Percentiles rank a stretch among this genome's conserved stretches.
These are phyloP conservation scores for Sugiyamaella qingdaonensis DNA, from an alignment of 805 yeast species.

Conservation along the genomic window DNA sequence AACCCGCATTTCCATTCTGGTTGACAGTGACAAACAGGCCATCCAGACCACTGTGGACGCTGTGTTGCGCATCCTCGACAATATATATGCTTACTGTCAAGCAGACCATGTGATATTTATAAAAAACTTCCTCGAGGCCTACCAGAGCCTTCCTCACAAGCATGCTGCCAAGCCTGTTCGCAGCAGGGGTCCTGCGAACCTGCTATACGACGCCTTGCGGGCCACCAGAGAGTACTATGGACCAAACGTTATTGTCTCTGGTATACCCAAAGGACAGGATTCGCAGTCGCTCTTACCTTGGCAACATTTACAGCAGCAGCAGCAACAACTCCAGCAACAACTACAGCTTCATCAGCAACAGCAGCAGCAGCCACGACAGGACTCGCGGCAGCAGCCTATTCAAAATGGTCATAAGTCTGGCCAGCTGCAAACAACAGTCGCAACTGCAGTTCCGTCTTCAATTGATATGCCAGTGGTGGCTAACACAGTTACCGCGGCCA, in stretches of 20 bases:
- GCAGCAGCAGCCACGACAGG: background rate
- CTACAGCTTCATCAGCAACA: background rate
- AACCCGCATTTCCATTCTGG: background rate
- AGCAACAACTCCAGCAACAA: background rate
- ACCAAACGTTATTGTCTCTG: background rate
- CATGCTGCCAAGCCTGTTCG: background rate
- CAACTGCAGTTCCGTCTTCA: background rate
- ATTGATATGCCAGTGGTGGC: background rate
- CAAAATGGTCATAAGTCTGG: too few relatives aligned
- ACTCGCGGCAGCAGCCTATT: background rate
- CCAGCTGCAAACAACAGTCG: background rate
- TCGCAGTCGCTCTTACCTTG: background rate
- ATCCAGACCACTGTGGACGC: background rate
- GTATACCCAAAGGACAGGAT: background rate
- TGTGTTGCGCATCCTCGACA: background rate
- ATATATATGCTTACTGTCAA: background rate
- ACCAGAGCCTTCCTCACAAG: background rate
- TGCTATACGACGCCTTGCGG: slow-evolving; percentile 5
- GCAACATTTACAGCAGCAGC: background rate
- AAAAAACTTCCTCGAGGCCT: slow-evolving; percentile 3
- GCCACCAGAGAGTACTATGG: slow-evolving; percentile 4
- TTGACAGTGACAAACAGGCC: background rate
- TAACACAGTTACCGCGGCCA: background rate
- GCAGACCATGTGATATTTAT: background rate
- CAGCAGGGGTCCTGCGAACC: slow-evolving; percentile 4